phyloP scores from a whole-genome alignment of 805 yeast genomes.

The Ogataea ganodermae region DNA sequence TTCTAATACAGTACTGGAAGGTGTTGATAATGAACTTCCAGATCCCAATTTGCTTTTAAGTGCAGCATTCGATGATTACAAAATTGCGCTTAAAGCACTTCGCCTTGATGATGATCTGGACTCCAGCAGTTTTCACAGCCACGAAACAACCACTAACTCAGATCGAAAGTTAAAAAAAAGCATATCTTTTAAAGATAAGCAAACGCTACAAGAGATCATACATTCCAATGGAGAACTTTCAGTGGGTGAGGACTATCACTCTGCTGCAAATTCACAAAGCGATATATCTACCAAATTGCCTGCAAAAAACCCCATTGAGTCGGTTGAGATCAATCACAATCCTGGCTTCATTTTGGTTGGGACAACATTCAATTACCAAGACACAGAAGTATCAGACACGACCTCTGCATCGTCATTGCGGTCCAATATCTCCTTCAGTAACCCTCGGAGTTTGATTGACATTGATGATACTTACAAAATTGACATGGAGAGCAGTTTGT shows the following conservation, averaged over 20 bases:
- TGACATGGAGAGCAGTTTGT: conserved; percentile 11
- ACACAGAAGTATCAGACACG: conserved; percentile 6
- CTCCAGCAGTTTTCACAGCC: background rate
- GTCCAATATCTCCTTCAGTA: background rate
- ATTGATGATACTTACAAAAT: background rate
- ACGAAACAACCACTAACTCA: background rate
- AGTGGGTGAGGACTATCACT: background rate
- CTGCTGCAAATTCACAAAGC: background rate
- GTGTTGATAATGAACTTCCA: conserved; percentile 17
- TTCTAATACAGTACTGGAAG: conserved; percentile 19
- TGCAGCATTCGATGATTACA: conserved; percentile 30
- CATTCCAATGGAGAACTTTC: conserved; percentile 2
- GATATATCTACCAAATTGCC: background rate
- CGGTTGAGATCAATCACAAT: conserved; percentile 7
- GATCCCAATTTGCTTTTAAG: conserved; percentile 24
- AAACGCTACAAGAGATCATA: conserved; percentile 14
- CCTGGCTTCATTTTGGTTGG: conserved; percentile 16
- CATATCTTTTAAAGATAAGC: conserved; percentile 16
- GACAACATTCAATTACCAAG: conserved; percentile 13
- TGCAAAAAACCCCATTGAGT: background rate
- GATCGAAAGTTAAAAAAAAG: conserved; percentile 14
- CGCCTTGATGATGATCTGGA: conserved; percentile 11
- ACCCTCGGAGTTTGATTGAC: background rate
- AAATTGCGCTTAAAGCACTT: conserved; percentile 21
- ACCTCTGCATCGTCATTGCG: background rate